Base-by-base conservation (phyloP, 225 moss, liverwort and hornwort genomes). In the Pseudoscleropodium purum region DNA sequence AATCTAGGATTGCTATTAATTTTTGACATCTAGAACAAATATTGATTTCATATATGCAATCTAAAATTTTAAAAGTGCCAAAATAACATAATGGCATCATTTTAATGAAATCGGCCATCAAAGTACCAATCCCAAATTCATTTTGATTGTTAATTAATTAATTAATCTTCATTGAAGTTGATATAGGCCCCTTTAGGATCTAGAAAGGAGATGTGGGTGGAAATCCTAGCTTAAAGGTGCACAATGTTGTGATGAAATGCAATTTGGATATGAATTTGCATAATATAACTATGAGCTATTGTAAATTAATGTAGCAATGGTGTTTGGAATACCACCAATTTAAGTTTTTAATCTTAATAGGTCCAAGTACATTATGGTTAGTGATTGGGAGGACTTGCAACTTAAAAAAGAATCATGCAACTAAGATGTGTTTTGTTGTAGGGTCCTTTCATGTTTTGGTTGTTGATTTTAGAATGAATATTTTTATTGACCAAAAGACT, bases 121-220 rank as follows among this genome's bases (percentile, higher is more conserved):
- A 41, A 73, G 15, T 43, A 5, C 3, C 1, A 73, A 2, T 17
- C 0, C 45, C 10, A 45, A 74, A 74, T 74, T 75, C 47, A 30
- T 9, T 6, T 30, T 47, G 6, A 30, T 30, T 47, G 18, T 47
- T 75, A 75, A 47, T 41, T 26, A 16, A 47, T 41, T 26, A 9
- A 43, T 39, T 8, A 15, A 72, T 5, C 27, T 73, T 73, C 1
- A 73, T 43, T 16, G 5, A 39, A 14, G 15, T 41, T 70, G 39
- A 39, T 7, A 70, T 14, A 39, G 0, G 0, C 23, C 13, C 23
- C 24, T 3, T 3, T 47, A n/a, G 4, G n/a, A 13, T n/a, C 4
- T 0, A 23, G 0, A 23, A 23, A 1, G 20, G 23, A n/a, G 7
- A 24, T 24, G 21, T 69, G 4, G 13, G 13, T 69, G 7, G 21